These are phyloP conservation scores for Turnera subulata DNA, from an alignment of 345 rosid species.

Conservation along the genomic window DNA sequence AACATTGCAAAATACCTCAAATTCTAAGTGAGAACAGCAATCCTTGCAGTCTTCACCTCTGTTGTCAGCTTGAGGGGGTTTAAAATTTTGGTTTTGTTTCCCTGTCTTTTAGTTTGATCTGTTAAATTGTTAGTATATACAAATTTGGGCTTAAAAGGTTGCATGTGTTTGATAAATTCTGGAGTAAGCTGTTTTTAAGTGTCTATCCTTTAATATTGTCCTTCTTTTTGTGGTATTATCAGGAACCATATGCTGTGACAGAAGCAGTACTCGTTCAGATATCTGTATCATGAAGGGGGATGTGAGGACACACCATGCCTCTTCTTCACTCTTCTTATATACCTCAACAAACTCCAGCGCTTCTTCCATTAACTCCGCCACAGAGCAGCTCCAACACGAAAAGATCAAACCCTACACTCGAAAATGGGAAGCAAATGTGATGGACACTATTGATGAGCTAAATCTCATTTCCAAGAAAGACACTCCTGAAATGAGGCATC, in stretches of 20 bases:
- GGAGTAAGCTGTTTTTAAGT: too few species aligned
- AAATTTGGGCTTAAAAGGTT: too few species aligned
- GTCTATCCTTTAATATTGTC: background rate
- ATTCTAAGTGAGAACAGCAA: too few species aligned
- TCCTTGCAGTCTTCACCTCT: too few species aligned
- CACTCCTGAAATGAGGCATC: conserved; percentile 19
- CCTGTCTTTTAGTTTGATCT: too few species aligned
- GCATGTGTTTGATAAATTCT: too few species aligned
- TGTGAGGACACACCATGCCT: conserved; percentile 52
- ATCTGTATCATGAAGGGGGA: conserved; percentile 78
- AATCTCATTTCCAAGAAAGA: conserved; percentile 21
- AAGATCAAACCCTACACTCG: conserved; percentile 58
- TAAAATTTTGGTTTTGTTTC: too few species aligned
- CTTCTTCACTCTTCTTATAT: conserved; percentile 62
- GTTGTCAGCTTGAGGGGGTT: too few species aligned
- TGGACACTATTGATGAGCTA: conserved; percentile 39
- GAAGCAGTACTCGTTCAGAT: conserved; percentile 58
- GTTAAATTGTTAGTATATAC: too few species aligned
- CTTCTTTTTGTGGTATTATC: conserved; percentile 11
- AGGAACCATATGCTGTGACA: conserved; percentile 81
- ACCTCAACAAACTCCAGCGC: conserved; percentile 20
- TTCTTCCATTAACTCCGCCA: conserved; percentile 16
- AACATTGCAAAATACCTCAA: too few species aligned
- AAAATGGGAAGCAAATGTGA: conserved; percentile 35
- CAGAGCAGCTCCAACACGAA: conserved; percentile 27